Evolutionary conservation across 2,329 filamentous ascomycete species (phyloP), one percentile per base, ranked within the genome.

Genomic region (Mariannaea elegans): DNA sequence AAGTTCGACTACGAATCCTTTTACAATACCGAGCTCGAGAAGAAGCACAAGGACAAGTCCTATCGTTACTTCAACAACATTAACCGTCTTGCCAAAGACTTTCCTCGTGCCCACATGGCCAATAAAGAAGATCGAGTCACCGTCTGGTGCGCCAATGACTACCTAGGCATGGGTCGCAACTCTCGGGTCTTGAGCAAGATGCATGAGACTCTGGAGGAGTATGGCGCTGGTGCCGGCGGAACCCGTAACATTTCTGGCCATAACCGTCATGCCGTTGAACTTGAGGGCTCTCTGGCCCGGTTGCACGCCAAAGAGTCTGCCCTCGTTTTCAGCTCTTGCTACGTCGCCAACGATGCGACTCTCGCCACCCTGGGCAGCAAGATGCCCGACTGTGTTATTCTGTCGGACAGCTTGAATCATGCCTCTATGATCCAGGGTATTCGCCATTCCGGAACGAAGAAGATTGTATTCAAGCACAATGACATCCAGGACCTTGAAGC

Each of bases 11-110:
- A 99, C 73, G 89, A 97, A 72, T 86, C 77, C 45, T 99, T 97
- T 79, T 99, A 98, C 80, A 81, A 89, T 66, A 82, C 82, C 62
- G 94, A 99, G 77, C 80, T 99, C 68, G 93, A 97, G 71, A 98
- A 97, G 87, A 99, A 99, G 83, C 95, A 97, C 85, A 94, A 97
- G 84, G 95, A 99, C 85, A 98, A 97, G 82, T 97, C 94, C 51
- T 99, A 99, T 82, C 92, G 95, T 74, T 98, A 98, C 83, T 99
- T 99, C 84, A 99, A 99, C 85, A 99, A 99, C 83, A 99, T 99
- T 87, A 99, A 99, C 75, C 93, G 95, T 32, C 85, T 99, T 62
- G 95, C 95, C 67, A 92, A 95, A 80, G 93, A 98, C 66, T 99
- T 99, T 65, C 95, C 95, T 27, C 92, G 91, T 65, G 95, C 95